phyloP scores from a whole-genome alignment of 148 eudicot genomes.

The Persicaria tinctoria region DNA sequence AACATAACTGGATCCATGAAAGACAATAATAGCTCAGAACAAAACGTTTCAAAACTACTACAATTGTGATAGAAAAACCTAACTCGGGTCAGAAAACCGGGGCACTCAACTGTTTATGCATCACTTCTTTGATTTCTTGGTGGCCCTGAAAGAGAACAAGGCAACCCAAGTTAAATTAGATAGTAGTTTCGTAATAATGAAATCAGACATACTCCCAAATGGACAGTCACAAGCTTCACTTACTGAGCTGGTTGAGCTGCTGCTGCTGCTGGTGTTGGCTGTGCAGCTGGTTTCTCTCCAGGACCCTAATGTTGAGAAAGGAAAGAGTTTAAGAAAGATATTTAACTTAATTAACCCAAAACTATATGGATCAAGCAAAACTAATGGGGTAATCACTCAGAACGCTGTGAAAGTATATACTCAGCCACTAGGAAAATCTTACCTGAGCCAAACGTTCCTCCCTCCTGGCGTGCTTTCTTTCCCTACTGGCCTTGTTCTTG shows the following conservation, averaged over 20 bases:
- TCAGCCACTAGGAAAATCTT: neutral
- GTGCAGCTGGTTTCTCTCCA: slow-evolving; percentile 9
- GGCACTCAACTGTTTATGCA: slow-evolving; percentile 5
- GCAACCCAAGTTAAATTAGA: neutral
- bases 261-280: neutral
- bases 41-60: neutral
- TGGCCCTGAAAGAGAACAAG: neutral
- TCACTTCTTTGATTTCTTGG: slow-evolving; percentile 13
- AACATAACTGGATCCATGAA: slow-evolving; percentile 6
- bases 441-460: slow-evolving; percentile 22
- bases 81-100: slow-evolving; percentile 6
- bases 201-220: neutral
- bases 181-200: neutral
- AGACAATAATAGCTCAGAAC: neutral
- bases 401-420: neutral
- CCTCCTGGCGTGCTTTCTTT: slow-evolving; percentile 17
- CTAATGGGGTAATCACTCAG: neutral
- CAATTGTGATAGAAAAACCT: neutral
- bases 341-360: neutral
- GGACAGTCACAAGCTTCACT: slow-evolving; percentile 3
- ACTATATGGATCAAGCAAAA: neutral
- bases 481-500: slow-evolving; percentile 22
- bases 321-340: neutral
- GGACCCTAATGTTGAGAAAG: slow-evolving; percentile 11
- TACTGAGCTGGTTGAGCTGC: slow-evolving; percentile 16